Base-by-base conservation (phyloP, 2,329 filamentous ascomycete genomes). In the Fusarium floridanum region DNA sequence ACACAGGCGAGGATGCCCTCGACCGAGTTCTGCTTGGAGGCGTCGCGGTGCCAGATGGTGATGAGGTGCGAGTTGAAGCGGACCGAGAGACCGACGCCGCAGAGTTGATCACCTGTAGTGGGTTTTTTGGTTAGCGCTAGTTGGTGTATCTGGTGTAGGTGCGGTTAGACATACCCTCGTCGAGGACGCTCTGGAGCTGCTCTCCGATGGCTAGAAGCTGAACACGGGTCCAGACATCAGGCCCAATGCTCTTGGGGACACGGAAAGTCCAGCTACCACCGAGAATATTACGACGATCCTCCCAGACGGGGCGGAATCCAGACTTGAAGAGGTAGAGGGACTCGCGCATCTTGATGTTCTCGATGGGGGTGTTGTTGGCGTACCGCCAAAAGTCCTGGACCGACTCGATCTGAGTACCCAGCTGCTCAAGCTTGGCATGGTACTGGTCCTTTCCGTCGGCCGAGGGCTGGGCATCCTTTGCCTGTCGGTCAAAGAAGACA, bases 181-280 rank as follows among this genome's bases (percentile, higher is more conserved):
- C 93, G 12, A 97, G 86, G 17, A 90, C 92, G 74, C 89, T 88
- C 84, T 97, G 93, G 72, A 97, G 85, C 80, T 92, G 89, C 86
- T 97, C 94, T 37, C 94, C 94, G 71, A 97, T 94, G 37, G 94
- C 94, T 82, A 97, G 88, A 81, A 96, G 85, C 85, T 95, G 91
- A 71, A 98, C 88, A 81, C 92, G 91, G 77, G 92, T 95, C 94
- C 93, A 98, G 80, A 94, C 93, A 78, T 92, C 92, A 4, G 91
- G 89, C 7, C 90, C 91, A 41, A 89, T 88, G 71, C 87, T 88
- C 86, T 97, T 98, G 73, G 92, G 91, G 53, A 98, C 92, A 61
- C 95, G 92, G 84, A 98, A 97, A 24, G 95, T 97, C 95, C 95
- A 98, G 81, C 93, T 93, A 60, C 96, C 96, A 62, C 96, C 96